These are phyloP conservation scores for Sordaria brevicollis DNA, from an alignment of 495 filamentous ascomycete genomes.

Conservation along the genomic window DNA sequence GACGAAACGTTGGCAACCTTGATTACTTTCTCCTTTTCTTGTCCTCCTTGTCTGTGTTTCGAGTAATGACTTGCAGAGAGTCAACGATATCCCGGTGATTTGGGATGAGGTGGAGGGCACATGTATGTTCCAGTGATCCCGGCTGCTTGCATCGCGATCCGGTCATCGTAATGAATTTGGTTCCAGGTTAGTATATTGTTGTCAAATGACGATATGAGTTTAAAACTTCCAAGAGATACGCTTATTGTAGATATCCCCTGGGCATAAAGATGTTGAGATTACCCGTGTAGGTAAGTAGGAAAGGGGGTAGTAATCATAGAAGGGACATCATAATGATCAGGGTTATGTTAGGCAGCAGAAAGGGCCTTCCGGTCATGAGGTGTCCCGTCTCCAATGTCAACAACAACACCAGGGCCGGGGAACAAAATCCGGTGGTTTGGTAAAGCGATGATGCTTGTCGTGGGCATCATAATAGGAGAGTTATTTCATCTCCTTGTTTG, in stretches of 20 bases:
- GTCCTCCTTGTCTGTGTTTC: not conserved
- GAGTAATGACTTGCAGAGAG: not conserved
- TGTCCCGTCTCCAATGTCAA: not conserved
- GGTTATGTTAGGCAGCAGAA: not conserved
- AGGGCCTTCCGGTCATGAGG: too few species aligned
- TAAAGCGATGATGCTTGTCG: not conserved
- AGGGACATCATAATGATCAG: not conserved
- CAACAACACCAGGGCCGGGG: not conserved
- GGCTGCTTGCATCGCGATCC: not conserved
- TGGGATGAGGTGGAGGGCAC: not conserved
- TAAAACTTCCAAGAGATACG: not conserved
- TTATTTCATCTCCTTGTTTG: not conserved
- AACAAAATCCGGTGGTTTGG: not conserved
- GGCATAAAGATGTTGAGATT: not conserved
- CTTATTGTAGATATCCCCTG: not conserved
- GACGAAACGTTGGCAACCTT: not conserved
- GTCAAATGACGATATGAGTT: not conserved
- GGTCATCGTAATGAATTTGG: not conserved
- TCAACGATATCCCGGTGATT: not conserved
- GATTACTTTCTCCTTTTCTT: not conserved
- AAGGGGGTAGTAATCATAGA: not conserved
- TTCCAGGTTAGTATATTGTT: too few species aligned
- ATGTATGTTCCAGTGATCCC: not conserved
- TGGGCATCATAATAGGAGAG: not conserved
- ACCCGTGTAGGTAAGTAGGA: not conserved